A percentile compares a stretch with the other conserved stretches of the same genome.
phyloP scores from a whole-genome alignment of 1,284 basidiomycete species.

The Boletellus deceptivus region DNA sequence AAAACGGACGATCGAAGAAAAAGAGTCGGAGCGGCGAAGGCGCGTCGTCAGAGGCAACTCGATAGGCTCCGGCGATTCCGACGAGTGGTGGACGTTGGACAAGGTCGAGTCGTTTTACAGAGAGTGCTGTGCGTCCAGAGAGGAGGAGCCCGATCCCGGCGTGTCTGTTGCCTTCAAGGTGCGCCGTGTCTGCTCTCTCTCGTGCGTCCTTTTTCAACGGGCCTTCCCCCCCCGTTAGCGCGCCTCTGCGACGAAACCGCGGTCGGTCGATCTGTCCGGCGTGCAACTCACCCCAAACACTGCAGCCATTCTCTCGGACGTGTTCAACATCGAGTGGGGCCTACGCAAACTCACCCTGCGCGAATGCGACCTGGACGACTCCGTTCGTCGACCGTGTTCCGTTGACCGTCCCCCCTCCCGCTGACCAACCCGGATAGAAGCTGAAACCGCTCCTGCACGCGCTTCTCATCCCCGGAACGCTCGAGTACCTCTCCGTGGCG shows the following conservation, averaged over 20 bases:
- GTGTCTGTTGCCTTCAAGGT: constrained; percentile 76
- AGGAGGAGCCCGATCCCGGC: constrained; percentile 64
- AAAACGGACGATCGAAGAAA: constrained; percentile 66
- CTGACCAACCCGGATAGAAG: constrained; percentile 43
- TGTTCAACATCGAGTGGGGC: constrained; percentile 89
- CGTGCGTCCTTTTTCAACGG: no score
- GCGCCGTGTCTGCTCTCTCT: background rate
- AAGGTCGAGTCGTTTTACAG: constrained; percentile 79
- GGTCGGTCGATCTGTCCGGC: constrained; percentile 75
- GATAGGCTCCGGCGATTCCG: constrained; percentile 36
- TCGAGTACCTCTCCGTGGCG: constrained; percentile 84
- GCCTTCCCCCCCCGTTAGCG: no score
- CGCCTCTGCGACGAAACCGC: constrained; percentile 39
- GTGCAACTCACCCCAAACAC: constrained; percentile 69
- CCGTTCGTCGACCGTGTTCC: constrained; percentile 40
- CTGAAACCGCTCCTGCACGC: constrained; percentile 91
- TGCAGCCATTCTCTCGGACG: constrained; percentile 82
- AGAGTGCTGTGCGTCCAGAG: constrained; percentile 76
- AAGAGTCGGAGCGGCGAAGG: constrained; percentile 60
- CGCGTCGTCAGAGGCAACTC: constrained; percentile 59
- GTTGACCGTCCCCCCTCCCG: constrained; percentile 3
- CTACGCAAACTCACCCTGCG: constrained; percentile 79
- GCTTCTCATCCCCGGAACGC: constrained; percentile 78
- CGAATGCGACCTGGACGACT: constrained; percentile 79
- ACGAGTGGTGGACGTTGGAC: constrained; percentile 80